Conservation (phyloP, 2,329 filamentous ascomycete genomes). For the Curvularia spicifera region DNA sequence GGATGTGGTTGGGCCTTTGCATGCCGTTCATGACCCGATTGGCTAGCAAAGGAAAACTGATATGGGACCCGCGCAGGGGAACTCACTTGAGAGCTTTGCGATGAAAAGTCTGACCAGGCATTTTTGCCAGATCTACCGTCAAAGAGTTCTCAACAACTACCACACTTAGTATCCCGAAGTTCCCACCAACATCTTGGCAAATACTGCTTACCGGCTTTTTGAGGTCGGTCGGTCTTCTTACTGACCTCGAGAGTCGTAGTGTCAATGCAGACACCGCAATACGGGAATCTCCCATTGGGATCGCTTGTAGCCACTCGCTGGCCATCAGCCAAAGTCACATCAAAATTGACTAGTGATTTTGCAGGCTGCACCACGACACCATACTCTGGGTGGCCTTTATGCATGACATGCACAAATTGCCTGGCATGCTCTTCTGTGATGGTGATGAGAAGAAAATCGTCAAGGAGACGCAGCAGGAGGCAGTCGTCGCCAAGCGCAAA, state of each 20-base stretch:
- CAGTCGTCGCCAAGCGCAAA: conserved; percentile 69
- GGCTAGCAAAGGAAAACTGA: conserved; percentile 3
- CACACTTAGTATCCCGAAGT: conserved; percentile 16
- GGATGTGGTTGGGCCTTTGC: neutral
- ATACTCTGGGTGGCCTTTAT: conserved; percentile 76
- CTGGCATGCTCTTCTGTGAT: conserved; percentile 69
- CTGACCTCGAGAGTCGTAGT: conserved; percentile 74
- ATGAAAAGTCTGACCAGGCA: conserved; percentile 78
- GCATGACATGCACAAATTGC: conserved; percentile 80
- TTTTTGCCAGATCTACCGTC: conserved; percentile 76
- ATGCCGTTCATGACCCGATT: conserved; percentile 11
- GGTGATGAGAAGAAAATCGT: conserved; percentile 92
- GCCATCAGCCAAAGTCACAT: conserved; percentile 64
- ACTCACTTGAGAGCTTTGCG: conserved; percentile 74
- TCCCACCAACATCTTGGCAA: neutral
- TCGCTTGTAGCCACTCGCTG: conserved; percentile 42
- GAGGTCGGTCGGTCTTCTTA: conserved; percentile 67
- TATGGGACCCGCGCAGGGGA: conserved; percentile 22
- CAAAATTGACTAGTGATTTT: conserved; percentile 89
- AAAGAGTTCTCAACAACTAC: conserved; percentile 70
- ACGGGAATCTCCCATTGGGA: conserved; percentile 72
- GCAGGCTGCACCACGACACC: conserved; percentile 76
- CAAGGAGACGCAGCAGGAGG: conserved; percentile 80
- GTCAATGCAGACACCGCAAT: conserved; percentile 83
- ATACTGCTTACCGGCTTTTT: conserved; percentile 54